phyloP scores from a whole-genome alignment of 352 stramenopile species.

The Globisporangium radiosum region DNA sequence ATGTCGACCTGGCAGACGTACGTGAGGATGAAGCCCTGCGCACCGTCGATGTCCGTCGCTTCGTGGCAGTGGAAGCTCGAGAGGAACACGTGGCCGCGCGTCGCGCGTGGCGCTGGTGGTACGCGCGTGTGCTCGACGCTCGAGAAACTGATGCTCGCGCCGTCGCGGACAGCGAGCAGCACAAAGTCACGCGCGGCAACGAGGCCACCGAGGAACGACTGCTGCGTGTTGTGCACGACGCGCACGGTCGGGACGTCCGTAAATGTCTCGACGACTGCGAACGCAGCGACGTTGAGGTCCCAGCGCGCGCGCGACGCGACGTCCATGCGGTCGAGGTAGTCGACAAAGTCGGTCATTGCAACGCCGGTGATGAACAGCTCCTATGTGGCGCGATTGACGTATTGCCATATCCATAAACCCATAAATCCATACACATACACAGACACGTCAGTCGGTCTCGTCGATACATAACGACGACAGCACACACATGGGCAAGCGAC shows the following conservation, averaged over 20 bases:
- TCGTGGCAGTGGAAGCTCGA: constrained; percentile 36
- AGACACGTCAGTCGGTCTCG: too few species aligned
- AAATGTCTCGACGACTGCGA: constrained; percentile 43
- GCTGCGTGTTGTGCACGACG: constrained; percentile 48
- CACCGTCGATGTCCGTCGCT: constrained; percentile 16
- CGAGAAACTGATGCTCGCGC: constrained; percentile 26
- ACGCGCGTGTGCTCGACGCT: constrained; percentile 41
- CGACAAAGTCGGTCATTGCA: constrained; percentile 30
- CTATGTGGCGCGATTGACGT: constrained; percentile 6
- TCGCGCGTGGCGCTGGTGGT: constrained; percentile 20
- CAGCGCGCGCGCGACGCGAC: constrained; percentile 33
- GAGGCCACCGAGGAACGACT: constrained; percentile 45
- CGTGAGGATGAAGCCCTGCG: constrained; percentile 28
- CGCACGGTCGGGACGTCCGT: constrained; percentile 21
- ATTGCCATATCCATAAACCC: neutral
- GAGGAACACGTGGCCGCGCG: constrained; percentile 34
- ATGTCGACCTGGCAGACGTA: constrained; percentile 58
- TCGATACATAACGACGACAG: too few species aligned
- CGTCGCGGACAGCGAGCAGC: constrained; percentile 25
- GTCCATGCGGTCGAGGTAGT: constrained; percentile 35
- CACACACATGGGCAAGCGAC: neutral
- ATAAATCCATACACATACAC: neutral
- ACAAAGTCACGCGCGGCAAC: constrained; percentile 52
- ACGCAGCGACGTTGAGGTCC: constrained; percentile 44
- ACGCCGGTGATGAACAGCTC: constrained; percentile 41